Conservation (phyloP, 495 filamentous ascomycete genomes). For the Hypoxylon fragiforme region DNA sequence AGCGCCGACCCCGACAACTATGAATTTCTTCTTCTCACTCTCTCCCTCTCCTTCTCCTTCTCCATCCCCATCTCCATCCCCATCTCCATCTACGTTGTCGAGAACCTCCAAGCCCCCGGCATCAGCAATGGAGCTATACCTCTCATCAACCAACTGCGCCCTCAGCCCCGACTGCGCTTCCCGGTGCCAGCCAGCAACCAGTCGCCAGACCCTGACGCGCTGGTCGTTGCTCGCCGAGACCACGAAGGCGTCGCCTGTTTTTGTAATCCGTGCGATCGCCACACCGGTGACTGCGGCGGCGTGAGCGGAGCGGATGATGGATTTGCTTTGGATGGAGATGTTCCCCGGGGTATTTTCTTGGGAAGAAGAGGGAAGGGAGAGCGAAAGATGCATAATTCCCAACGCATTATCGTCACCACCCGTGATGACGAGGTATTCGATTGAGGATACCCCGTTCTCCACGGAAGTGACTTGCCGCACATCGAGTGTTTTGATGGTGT, state of each 20-base stretch:
- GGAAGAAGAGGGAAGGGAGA: slow-evolving; percentile 27
- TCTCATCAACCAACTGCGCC: slow-evolving; percentile 53
- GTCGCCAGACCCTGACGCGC: slow-evolving; percentile 73
- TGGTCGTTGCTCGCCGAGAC: slow-evolving; percentile 80
- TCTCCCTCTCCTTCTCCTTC: slow-evolving; percentile 14
- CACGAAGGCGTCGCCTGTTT: slow-evolving; percentile 35
- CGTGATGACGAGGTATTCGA: slow-evolving; percentile 60
- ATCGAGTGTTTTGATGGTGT: slow-evolving; percentile 66
- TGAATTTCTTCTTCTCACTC: slow-evolving; percentile 23
- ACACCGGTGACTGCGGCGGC: slow-evolving; percentile 77
- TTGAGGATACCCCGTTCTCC: background rate
- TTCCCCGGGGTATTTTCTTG: background rate
- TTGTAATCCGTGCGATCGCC: slow-evolving; percentile 44
- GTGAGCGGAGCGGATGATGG: slow-evolving; percentile 73
- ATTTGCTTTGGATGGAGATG: slow-evolving; percentile 40
- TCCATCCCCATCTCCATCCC: too few relatives aligned
- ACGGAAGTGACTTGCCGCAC: slow-evolving; percentile 35
- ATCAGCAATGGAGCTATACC: slow-evolving; percentile 69
- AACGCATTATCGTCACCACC: slow-evolving; percentile 86
- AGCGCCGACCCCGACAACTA: slow-evolving; percentile 55
- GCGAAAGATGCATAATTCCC: slow-evolving; percentile 54
- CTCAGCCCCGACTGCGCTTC: slow-evolving; percentile 24
- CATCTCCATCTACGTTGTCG: background rate
- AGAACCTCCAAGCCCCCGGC: slow-evolving; percentile 39
- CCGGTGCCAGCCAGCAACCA: slow-evolving; percentile 31